These are phyloP conservation scores for Boletus patriciae DNA, from an alignment of 768 basidiomycete species.

Conservation along the genomic window DNA sequence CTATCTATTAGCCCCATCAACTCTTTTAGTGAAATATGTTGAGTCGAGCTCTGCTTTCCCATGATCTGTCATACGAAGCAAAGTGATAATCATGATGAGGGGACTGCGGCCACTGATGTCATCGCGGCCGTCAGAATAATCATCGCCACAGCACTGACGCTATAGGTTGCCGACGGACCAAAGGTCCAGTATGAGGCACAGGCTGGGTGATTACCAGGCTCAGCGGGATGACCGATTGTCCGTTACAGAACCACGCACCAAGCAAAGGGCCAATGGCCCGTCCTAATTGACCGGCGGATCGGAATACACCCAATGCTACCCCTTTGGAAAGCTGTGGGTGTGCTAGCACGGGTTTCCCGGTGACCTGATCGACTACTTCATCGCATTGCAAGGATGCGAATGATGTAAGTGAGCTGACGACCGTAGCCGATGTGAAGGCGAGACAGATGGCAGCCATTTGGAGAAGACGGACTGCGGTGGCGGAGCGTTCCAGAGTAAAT, in stretches of 20 bases:
- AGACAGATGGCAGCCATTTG: slow-evolving; percentile 78
- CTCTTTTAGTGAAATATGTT: slow-evolving; percentile 3
- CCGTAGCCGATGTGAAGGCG: slow-evolving; percentile 93
- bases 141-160: slow-evolving; percentile 64
- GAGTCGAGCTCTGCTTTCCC: neutral
- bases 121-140: slow-evolving; percentile 55
- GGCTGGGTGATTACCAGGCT: slow-evolving; percentile 43
- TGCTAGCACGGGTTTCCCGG: slow-evolving; percentile 53
- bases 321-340: slow-evolving; percentile 80
- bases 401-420: slow-evolving; percentile 90
- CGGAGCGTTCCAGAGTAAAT: slow-evolving; percentile 43
- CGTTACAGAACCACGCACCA: slow-evolving; percentile 47
- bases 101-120: slow-evolving; percentile 42
- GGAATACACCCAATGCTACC: slow-evolving; percentile 78
- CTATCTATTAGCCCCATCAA: neutral
- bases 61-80: neutral
- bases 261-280: slow-evolving; percentile 89
- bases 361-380: slow-evolving; percentile 58
- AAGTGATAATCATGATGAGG: slow-evolving; percentile 12
- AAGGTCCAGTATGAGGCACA: slow-evolving; percentile 89
- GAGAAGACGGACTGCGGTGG: slow-evolving; percentile 51
- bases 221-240: slow-evolving; percentile 2
- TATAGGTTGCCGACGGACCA: slow-evolving; percentile 78
- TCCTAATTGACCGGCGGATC: slow-evolving; percentile 93
- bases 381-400: slow-evolving; percentile 91